Percentiles rank a stretch among this genome's conserved stretches.
Conservation (phyloP, 1,284 basidiomycete species). For the Tilletia horrida region DNA sequence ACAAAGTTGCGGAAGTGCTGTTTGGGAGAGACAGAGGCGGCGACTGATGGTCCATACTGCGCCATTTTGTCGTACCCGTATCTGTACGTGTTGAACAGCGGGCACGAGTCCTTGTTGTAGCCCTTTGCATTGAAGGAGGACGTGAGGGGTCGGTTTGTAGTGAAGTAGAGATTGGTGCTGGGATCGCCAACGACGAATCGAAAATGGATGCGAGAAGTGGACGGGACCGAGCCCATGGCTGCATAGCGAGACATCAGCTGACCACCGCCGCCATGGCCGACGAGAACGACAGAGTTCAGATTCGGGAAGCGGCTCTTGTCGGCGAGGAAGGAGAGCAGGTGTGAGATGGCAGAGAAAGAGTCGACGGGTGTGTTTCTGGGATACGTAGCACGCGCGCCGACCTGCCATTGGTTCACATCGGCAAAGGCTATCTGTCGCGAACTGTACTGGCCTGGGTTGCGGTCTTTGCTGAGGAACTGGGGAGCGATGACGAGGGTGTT, state of each 20-base stretch:
- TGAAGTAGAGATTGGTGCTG: conserved; percentile 43
- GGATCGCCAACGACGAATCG: conserved; percentile 51
- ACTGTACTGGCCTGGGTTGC: conserved; percentile 44
- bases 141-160: conserved; percentile 40
- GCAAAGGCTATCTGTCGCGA: conserved; percentile 42
- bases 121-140: conserved; percentile 29
- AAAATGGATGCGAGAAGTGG: conserved; percentile 26
- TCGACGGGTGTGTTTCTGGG: conserved; percentile 35
- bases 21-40: conserved; percentile 22
- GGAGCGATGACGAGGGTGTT: conserved; percentile 47
- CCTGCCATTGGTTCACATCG: conserved; percentile 49
- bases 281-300: conserved; percentile 45
- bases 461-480: conserved; percentile 39
- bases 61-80: conserved; percentile 50
- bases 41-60: conserved; percentile 30
- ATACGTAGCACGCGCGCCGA: conserved; percentile 44
- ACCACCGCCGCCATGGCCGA: conserved; percentile 53
- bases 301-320: conserved; percentile 35
- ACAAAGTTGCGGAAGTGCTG: conserved; percentile 45
- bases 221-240: conserved; percentile 35
- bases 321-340: conserved; percentile 34
- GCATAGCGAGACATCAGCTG: conserved; percentile 50
- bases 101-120: conserved; percentile 28
- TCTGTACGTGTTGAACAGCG: conserved; percentile 48
- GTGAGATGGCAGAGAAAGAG: conserved; percentile 48